Evolutionary conservation across 257 asterid species (phyloP).

Genomic region (Voacanga thouarsii): DNA sequence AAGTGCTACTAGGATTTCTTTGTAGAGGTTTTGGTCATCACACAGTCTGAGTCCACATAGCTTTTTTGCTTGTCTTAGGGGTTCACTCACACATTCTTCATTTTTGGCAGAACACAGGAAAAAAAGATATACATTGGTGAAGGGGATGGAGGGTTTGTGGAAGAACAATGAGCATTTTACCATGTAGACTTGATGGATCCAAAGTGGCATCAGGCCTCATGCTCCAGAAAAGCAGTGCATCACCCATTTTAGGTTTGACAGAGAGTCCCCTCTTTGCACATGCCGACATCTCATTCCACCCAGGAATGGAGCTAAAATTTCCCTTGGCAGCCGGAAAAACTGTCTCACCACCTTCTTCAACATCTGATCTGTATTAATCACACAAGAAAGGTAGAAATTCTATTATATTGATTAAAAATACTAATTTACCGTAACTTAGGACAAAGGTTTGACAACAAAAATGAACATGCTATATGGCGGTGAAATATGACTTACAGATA

Average conservation of each 20-base stretch:
- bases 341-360: constrained; percentile 98
- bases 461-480: constrained; percentile 5
- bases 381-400: constrained; percentile 2
- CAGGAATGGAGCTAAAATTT: constrained; percentile 53
- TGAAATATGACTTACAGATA: constrained; percentile 57
- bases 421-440: background rate
- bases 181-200: constrained; percentile 83
- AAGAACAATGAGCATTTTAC: constrained; percentile 32
- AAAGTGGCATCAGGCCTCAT: constrained; percentile 82
- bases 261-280: constrained; percentile 77
- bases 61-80: background rate
- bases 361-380: constrained; percentile 68
- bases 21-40: background rate
- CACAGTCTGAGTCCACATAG: background rate
- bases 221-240: constrained; percentile 91
- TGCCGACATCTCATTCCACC: constrained; percentile 66
- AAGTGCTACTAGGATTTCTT: background rate
- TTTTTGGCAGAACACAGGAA: background rate
- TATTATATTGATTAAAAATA: background rate
- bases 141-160: background rate
- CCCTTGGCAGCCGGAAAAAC: constrained; percentile 78
- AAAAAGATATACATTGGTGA: background rate
- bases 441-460: constrained; percentile 3
- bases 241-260: constrained; percentile 75
- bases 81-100: background rate